A percentile compares a stretch with the other conserved stretches of the same genome.
phyloP scores from a whole-genome alignment of 1,284 basidiomycete species.

The Ceratobasidium sp. region DNA sequence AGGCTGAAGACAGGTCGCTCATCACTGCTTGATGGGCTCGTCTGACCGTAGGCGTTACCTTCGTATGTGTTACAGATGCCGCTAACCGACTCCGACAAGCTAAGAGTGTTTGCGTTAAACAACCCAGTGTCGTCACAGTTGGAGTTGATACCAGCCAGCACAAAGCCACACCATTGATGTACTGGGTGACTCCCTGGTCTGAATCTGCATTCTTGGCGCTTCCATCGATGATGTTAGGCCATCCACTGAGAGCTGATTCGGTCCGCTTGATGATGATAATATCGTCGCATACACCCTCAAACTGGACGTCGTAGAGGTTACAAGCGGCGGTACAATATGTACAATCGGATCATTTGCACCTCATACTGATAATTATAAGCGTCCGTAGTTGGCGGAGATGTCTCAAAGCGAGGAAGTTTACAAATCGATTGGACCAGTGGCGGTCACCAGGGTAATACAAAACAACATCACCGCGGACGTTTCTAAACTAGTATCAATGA shows the following conservation, averaged over 20 bases:
- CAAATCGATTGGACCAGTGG: too few species aligned
- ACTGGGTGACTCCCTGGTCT: slow-evolving; percentile 45
- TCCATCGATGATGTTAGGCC: slow-evolving; percentile 37
- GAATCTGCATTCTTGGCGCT: slow-evolving; percentile 27
- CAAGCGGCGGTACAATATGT: too few species aligned
- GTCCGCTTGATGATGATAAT: slow-evolving; percentile 47
- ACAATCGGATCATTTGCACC: too few species aligned
- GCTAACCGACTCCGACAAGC: neutral
- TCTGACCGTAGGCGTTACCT: neutral
- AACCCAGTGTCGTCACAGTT: neutral
- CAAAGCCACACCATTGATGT: slow-evolving; percentile 30
- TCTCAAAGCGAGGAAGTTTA: too few species aligned
- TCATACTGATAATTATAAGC: too few species aligned
- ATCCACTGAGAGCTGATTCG: neutral
- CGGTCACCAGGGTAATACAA: too few species aligned
- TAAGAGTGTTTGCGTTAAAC: neutral
- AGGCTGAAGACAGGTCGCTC: slow-evolving; percentile 11
- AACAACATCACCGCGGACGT: too few species aligned
- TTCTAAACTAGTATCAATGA: too few species aligned
- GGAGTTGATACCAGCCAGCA: slow-evolving; percentile 18
- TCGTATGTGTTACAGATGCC: slow-evolving; percentile 5
- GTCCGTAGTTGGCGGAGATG: too few species aligned
- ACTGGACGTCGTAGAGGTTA: slow-evolving; percentile 55
- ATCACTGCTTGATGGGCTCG: slow-evolving; percentile 25
- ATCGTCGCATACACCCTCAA: slow-evolving; percentile 44